A percentile compares a stretch with the other conserved stretches of the same genome.
Evolutionary conservation across 148 eudicot genomes (phyloP).

Genomic region (Gaultheria prostrata): DNA sequence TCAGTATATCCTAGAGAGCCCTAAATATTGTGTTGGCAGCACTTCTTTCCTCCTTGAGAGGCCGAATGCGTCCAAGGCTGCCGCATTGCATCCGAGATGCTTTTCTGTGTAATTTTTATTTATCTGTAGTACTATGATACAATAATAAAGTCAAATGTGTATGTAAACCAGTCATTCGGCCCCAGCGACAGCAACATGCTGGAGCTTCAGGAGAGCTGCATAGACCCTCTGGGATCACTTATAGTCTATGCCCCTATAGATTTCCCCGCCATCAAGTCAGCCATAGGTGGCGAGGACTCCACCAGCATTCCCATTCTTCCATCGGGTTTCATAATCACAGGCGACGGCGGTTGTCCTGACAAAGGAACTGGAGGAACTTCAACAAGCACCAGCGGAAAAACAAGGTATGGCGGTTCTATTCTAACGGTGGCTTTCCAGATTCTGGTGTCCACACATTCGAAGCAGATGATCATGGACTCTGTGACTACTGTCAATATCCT

Average conservation of each 20-base stretch:
- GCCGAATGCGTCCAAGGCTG: not conserved
- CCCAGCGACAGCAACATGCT: conserved; percentile 27
- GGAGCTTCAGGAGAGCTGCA: conserved; percentile 47
- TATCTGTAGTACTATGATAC: not conserved
- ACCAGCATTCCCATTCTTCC: conserved; percentile 37
- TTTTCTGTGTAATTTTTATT: not conserved
- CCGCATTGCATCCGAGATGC: not conserved
- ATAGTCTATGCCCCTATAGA: conserved; percentile 49
- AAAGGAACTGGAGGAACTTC: conserved; percentile 21
- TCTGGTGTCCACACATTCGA: conserved; percentile 4
- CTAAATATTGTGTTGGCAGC: not conserved
- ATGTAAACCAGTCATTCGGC: conserved; percentile 29
- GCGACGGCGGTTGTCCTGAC: conserved; percentile 24
- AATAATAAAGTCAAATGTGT: not conserved
- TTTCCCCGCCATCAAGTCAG: conserved; percentile 11
- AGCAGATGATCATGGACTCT: conserved; percentile 15
- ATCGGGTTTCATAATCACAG: conserved; percentile 42
- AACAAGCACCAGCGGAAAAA: conserved; percentile 16
- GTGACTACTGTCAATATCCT: conserved; percentile 14
- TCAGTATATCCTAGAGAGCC: not conserved
- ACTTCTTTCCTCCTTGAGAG: not conserved
- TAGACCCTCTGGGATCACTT: conserved; percentile 32
- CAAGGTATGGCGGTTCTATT: conserved; percentile 29
- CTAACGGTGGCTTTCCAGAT: conserved; percentile 45
- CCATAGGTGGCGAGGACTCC: conserved; percentile 22